Base-by-base conservation (phyloP, 2,329 filamentous ascomycete species). In the Aureobasidium sp. region DNA sequence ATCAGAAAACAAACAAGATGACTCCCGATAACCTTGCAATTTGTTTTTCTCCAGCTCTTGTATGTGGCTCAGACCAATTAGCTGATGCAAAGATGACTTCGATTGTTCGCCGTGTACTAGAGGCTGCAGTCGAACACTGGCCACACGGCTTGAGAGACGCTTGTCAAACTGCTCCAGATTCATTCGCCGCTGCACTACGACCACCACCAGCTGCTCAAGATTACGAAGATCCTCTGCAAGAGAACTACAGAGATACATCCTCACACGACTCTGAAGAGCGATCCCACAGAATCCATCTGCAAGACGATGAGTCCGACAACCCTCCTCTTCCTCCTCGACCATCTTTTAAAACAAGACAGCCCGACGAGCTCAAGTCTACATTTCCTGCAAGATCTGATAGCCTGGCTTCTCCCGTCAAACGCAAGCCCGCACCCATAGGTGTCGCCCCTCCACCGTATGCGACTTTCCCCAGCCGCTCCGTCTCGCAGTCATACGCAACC, bases 41-140 rank as follows among this genome's bases (percentile, higher is more conserved):
- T 9, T 86, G 84, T 70, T 84, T 88, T 70, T 83, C 83, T 3
- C 85, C 85, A 43, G 81, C 82, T 45, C 73, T 88, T 5, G 71
- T 87, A 16, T 81, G 82, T 68, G 85, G 85, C 0, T 81, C 83
- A 4, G 83, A 88, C 71, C 84, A 86, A 69, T 75, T 87, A 45
- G 83, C 86, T 67, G 86, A 88, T 68, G 84, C 82, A 0, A 86
- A 84, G 69, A 82, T 86, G 73, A 84, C 84, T 4, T 80, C 79
- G 2, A 81, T 86, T 20, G 76, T 87, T n/a, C 78, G 82, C 25
- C 79, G 81, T 16, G 78, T 88, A 6, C 73, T 88, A 20, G 79
- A 81, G 50, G 78, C 81, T 42, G 82, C 84, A 2, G 80, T 87
- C 45, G 75, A 81, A 16, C 69, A 79, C 69, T 83, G 85, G 83